These are phyloP conservation scores for Thermochaetoides thermophila DNA, from an alignment of 495 filamentous ascomycete species.

Conservation along the genomic window DNA sequence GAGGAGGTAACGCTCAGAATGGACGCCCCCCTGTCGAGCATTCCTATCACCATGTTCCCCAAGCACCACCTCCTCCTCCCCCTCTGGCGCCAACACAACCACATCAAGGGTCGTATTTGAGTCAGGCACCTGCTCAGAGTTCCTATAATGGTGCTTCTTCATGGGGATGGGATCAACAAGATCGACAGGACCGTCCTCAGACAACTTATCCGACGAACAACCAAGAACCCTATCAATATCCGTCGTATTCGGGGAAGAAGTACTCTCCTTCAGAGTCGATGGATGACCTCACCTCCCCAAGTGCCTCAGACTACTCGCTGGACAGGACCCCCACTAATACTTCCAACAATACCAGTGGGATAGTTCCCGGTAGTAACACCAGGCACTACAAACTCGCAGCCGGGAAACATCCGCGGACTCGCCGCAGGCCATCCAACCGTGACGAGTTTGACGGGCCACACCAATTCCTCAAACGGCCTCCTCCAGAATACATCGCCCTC, in stretches of 20 bases:
- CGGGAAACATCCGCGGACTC: no score
- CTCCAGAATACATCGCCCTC: slow-evolving; percentile 47
- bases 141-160: slow-evolving; percentile 21
- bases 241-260: slow-evolving; percentile 9
- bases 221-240: slow-evolving; percentile 5
- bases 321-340: slow-evolving; percentile 21
- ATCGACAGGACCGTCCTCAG: no score
- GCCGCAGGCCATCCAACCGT: slow-evolving; percentile 61
- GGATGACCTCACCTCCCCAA: slow-evolving; percentile 31
- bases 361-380: no score
- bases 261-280: slow-evolving; percentile 35
- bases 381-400: no score
- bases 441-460: slow-evolving; percentile 83
- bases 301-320: slow-evolving; percentile 29
- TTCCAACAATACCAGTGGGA: no score
- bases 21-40: slow-evolving; percentile 18
- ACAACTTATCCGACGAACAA: background rate
- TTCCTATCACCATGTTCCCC: no score
- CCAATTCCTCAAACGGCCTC: slow-evolving; percentile 57
- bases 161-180: slow-evolving; percentile 27
- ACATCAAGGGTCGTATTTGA: slow-evolving; percentile 20
- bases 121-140: slow-evolving; percentile 12
- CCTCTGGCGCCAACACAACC: slow-evolving; percentile 20
- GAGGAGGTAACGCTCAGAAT: slow-evolving; percentile 9
- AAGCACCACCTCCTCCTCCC: no score